Evolutionary conservation across 2,329 filamentous ascomycete species (phyloP).

Genomic region (Aspergillus sclerotialis): DNA sequence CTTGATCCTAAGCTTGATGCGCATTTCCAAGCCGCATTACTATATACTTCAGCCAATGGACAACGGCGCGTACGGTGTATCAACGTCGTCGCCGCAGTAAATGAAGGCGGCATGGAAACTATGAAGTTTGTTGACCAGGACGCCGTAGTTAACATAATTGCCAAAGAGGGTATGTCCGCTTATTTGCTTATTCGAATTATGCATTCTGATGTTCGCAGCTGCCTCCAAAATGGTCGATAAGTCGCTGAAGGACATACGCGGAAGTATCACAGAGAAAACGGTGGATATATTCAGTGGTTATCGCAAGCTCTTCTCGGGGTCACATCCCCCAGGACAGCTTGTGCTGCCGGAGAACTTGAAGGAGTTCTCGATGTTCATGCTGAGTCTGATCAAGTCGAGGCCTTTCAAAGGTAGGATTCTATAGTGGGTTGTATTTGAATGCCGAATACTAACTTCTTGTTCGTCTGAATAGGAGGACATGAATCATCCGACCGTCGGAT

Average conservation of each 20-base stretch:
- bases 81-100: slow-evolving; percentile 89
- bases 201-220: slow-evolving; percentile 42
- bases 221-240: slow-evolving; percentile 74
- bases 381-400: slow-evolving; percentile 80
- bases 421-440: background rate
- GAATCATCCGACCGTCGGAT: slow-evolving; percentile 87
- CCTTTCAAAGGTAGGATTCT: slow-evolving; percentile 65
- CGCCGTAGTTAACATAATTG: slow-evolving; percentile 77
- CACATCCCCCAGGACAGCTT: slow-evolving; percentile 82
- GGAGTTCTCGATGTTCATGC: slow-evolving; percentile 93
- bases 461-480: slow-evolving; percentile 54
- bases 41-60: slow-evolving; percentile 88
- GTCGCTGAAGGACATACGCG: slow-evolving; percentile 76
- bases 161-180: slow-evolving; percentile 61
- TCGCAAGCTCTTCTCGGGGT: slow-evolving; percentile 82
- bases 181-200: slow-evolving; percentile 1
- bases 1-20: slow-evolving; percentile 94
- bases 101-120: slow-evolving; percentile 70
- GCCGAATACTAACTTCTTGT: slow-evolving; percentile 3
- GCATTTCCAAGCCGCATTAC: slow-evolving; percentile 89
- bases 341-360: slow-evolving; percentile 94
- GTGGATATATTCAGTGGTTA: slow-evolving; percentile 90
- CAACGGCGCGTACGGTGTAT: slow-evolving; percentile 86
- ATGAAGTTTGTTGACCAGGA: slow-evolving; percentile 97
- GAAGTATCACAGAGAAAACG: slow-evolving; percentile 78